A percentile compares a stretch with the other conserved stretches of the same genome.
These are phyloP conservation scores for Penicillium samsonianum DNA, from an alignment of 495 filamentous ascomycete genomes.

Conservation along the genomic window DNA sequence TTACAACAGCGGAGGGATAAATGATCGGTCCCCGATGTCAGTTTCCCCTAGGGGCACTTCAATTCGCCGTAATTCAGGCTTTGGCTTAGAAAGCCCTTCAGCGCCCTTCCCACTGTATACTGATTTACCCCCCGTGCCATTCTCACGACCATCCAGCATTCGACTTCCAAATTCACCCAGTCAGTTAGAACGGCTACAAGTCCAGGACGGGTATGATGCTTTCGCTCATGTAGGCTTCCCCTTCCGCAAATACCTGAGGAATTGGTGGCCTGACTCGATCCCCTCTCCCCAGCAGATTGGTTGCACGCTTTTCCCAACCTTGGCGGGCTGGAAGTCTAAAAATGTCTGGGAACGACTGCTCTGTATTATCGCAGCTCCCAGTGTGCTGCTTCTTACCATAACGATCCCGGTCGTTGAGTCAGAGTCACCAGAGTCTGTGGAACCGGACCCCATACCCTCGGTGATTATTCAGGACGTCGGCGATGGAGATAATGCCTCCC, in stretches of 20 bases:
- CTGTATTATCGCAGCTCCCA: conserved; percentile 79
- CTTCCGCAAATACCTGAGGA: conserved; percentile 27
- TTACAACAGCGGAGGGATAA: conserved; percentile 29
- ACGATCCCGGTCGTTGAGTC: conserved; percentile 90
- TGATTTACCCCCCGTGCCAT: conserved; percentile 43
- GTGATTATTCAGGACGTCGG: conserved; percentile 38
- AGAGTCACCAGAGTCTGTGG: conserved; percentile 49
- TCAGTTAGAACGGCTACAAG: conserved; percentile 47
- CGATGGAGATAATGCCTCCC: conserved; percentile 26
- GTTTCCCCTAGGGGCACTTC: conserved; percentile 38
- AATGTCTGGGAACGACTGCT: conserved; percentile 72
- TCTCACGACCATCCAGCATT: conserved; percentile 54
- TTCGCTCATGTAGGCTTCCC: conserved; percentile 17
- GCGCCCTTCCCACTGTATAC: conserved; percentile 55
- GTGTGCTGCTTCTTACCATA: conserved; percentile 84
- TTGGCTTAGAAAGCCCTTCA: conserved; percentile 31
- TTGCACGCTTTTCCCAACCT: conserved; percentile 83
- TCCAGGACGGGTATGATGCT: conserved; percentile 33
- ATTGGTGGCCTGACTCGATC: conserved; percentile 73
- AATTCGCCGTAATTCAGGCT: conserved; percentile 14
- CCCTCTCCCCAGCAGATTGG: conserved; percentile 69
- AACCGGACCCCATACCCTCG: conserved; percentile 38
- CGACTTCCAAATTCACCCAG: conserved; percentile 49
- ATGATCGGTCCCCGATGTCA: conserved; percentile 30
- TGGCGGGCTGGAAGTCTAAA: conserved; percentile 78